These are phyloP conservation scores for Salix udensis DNA, from an alignment of 345 rosid species.

Conservation along the genomic window DNA sequence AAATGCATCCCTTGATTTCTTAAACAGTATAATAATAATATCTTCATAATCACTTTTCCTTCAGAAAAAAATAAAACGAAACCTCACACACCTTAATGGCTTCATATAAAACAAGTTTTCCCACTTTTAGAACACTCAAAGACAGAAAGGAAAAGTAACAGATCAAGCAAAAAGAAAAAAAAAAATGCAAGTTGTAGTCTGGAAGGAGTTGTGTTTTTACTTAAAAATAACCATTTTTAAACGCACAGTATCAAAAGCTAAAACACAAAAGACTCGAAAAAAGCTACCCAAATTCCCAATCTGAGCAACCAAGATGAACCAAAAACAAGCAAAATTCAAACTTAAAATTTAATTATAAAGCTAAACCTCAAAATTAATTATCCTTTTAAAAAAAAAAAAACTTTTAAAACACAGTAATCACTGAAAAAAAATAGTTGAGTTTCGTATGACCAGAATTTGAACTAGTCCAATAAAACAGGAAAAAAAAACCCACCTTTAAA, in stretches of 20 bases:
- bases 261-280: not conserved
- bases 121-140: constrained; percentile 11
- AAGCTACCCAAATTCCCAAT: not conserved
- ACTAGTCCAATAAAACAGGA: constrained; percentile 18
- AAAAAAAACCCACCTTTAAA: constrained; percentile 27
- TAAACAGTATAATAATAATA: constrained; percentile 7
- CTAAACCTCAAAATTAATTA: constrained; percentile 7
- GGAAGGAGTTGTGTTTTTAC: not conserved
- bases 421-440: not conserved
- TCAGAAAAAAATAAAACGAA: not conserved
- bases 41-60: not conserved
- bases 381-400: not conserved
- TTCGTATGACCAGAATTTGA: constrained; percentile 12
- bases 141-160: not conserved
- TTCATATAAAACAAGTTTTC: constrained; percentile 18
- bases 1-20: constrained; percentile 21
- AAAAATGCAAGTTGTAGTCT: not conserved
- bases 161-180: constrained; percentile 5
- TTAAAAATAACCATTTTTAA: constrained; percentile 6
- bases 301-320: constrained; percentile 19
- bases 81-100: not conserved
- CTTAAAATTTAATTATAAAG: not conserved
- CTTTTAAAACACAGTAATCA: not conserved
- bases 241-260: not conserved
- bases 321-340: not conserved